Percentiles rank a stretch among this genome's conserved stretches.
These are phyloP conservation scores for Vigna unguiculata DNA, from an alignment of 306 rosid species.

Conservation along the genomic window DNA sequence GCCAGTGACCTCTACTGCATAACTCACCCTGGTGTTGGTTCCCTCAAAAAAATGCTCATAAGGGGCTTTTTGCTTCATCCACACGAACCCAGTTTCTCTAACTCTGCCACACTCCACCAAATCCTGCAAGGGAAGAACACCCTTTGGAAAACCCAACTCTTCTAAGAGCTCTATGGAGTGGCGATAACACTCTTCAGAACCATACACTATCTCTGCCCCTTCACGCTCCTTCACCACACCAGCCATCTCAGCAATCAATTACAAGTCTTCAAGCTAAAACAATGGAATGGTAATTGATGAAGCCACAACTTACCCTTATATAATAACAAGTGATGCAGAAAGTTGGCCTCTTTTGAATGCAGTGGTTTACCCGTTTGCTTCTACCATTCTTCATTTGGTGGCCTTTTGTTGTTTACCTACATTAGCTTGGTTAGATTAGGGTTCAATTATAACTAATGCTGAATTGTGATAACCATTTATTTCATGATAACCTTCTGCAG, in stretches of 20 bases:
- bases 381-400: not conserved
- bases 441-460: not conserved
- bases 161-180: slow-evolving; percentile 62
- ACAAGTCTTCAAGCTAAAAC: not conserved
- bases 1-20: slow-evolving; percentile 74
- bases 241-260: slow-evolving; percentile 36
- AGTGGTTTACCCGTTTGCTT: slow-evolving; percentile 55
- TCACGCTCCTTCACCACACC: slow-evolving; percentile 53
- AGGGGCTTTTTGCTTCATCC: slow-evolving; percentile 80
- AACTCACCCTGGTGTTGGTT: slow-evolving; percentile 61
- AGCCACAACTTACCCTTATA: slow-evolving; percentile 3
- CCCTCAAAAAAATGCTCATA: slow-evolving; percentile 70
- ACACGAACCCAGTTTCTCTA: slow-evolving; percentile 77
- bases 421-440: not conserved
- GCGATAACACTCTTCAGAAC: slow-evolving; percentile 61
- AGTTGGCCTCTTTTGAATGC: slow-evolving; percentile 29
- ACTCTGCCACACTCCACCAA: slow-evolving; percentile 84
- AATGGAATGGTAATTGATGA: not conserved
- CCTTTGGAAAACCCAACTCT: slow-evolving; percentile 78
- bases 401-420: slow-evolving; percentile 25
- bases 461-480: not conserved
- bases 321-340: not conserved
- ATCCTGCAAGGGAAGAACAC: slow-evolving; percentile 75
- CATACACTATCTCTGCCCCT: slow-evolving; percentile 73
- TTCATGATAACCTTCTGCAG: not conserved